Conservation (phyloP, 768 basidiomycete species). For the Obba rivulosa region DNA sequence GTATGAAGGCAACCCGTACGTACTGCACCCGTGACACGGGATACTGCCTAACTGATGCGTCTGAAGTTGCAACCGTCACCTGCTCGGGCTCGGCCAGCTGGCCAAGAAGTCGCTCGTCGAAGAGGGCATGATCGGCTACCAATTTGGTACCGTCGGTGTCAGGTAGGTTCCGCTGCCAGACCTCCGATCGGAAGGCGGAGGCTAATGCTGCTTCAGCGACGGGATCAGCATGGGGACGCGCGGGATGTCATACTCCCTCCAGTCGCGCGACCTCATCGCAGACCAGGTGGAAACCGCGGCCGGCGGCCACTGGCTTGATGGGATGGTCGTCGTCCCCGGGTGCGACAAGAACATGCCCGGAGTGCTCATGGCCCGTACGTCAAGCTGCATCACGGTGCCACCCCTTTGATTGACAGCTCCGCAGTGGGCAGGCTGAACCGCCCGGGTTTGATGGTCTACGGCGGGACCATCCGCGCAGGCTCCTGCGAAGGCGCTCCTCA, state of each 20-base stretch:
- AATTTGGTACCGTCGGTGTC: constrained; percentile 96
- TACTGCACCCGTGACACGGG: constrained; percentile 8
- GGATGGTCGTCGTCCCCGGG: constrained; percentile 94
- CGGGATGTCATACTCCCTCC: constrained; percentile 94
- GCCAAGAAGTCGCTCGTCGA: constrained; percentile 75
- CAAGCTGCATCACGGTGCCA: constrained; percentile 1
- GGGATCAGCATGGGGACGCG: constrained; percentile 97
- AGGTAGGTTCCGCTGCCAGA: constrained; percentile 6
- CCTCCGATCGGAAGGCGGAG: background rate
- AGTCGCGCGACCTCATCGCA: constrained; percentile 95
- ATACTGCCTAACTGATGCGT: background rate
- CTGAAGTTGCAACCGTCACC: constrained; percentile 90
- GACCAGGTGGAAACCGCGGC: constrained; percentile 95
- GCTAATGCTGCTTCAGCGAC: constrained; percentile 48
- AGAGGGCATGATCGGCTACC: constrained; percentile 83
- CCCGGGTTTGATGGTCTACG: constrained; percentile 96
- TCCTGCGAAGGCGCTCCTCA: constrained; percentile 84
- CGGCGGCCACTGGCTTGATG: constrained; percentile 96
- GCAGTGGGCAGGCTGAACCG: constrained; percentile 91
- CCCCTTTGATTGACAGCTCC: background rate
- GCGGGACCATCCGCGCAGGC: constrained; percentile 90
- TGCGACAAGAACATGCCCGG: constrained; percentile 99
- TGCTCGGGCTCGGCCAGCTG: constrained; percentile 82
- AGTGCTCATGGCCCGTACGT: constrained; percentile 91
- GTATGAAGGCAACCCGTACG: constrained; percentile 99